phyloP scores from a whole-genome alignment of 2,329 filamentous ascomycete species.

The Dothistroma septosporum region DNA sequence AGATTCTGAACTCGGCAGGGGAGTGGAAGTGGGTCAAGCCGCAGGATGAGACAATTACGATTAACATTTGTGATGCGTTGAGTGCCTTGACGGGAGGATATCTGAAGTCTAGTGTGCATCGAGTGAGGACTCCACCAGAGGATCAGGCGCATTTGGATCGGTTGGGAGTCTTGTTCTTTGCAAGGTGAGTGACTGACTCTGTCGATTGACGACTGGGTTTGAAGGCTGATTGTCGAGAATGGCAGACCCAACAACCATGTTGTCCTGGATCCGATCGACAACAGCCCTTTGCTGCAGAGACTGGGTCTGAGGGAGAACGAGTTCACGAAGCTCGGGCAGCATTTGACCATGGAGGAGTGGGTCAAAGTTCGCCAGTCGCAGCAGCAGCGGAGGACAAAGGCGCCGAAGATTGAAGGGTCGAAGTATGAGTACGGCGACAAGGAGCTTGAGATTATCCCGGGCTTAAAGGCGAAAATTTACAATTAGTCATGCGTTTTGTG shows the following conservation, averaged over 20 bases:
- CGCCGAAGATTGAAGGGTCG: slow-evolving; percentile 38
- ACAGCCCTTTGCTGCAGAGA: slow-evolving; percentile 36
- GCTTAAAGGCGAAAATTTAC: slow-evolving; percentile 29
- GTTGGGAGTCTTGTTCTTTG: slow-evolving; percentile 51
- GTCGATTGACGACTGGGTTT: neutral
- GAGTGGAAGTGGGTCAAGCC: slow-evolving; percentile 41
- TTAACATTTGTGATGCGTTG: slow-evolving; percentile 41
- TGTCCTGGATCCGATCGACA: slow-evolving; percentile 37
- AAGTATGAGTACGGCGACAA: slow-evolving; percentile 32
- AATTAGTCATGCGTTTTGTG: slow-evolving; percentile 14
- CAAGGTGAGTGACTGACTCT: slow-evolving; percentile 36
- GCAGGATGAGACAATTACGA: slow-evolving; percentile 39
- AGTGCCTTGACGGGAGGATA: slow-evolving; percentile 39
- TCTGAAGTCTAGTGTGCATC: slow-evolving; percentile 48
- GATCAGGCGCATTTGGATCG: slow-evolving; percentile 49
- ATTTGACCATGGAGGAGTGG: slow-evolving; percentile 46
- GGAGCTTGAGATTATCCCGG: slow-evolving; percentile 38
- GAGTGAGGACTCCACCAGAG: slow-evolving; percentile 46
- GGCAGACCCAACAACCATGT: slow-evolving; percentile 37
- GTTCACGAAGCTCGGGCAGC: slow-evolving; percentile 32
- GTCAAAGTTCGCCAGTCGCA: slow-evolving; percentile 37
- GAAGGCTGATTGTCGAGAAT: neutral
- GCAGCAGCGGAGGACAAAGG: slow-evolving; percentile 37
- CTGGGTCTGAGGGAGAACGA: slow-evolving; percentile 32
- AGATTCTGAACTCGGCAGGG: slow-evolving; percentile 34